Evolutionary conservation across 345 rosid species (phyloP), one percentile per base, ranked within the genome.

Genomic region (Noccaea bulbosa): DNA sequence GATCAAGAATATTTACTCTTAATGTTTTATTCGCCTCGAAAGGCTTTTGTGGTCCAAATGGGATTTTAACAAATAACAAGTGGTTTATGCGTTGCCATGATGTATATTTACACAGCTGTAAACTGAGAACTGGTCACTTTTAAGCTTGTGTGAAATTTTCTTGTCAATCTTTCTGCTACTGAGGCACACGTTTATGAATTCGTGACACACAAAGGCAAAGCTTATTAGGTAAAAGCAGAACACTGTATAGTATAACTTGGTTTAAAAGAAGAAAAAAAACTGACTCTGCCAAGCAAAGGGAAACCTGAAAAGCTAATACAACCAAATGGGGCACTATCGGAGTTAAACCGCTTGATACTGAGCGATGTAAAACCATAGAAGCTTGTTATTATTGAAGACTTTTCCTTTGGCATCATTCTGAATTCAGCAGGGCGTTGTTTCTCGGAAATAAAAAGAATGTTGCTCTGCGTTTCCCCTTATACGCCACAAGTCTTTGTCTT

Each of bases 401-500:
- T 27, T 27, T 27, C 30, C 30, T 27, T 27, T 27, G 30, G 4
- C 30, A 27, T 27, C 30, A 27, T 27, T 27, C 30, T 27, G 4
- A 27, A 7, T 30, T 45, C 49, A 3, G 38, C 22, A 30, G 24
- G 44, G 0, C 58, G 39, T 6, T 62, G 46, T 72, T 37, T 12
- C 10, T 64, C 43, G 8, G 64, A 15, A 16, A 15, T 15, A 15
- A 10, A 64, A 56, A 54, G 41, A 72, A 27, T 27, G 49, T 10
- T 72, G 76, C 37, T 72, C 70, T 63, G 41, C 49, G 2, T 54
- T 15, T 35, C 76, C 76, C 12, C 1, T 45, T 4, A 72, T 49
- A 41, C 55, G 54, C 12, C 1, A 11, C 39, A 72, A 45, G 10
- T 7, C n/a, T 6, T 45, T 35, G 39, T 45, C 2, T 41, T 62